These are phyloP conservation scores for Rhinocladiella similis DNA, from an alignment of 2,329 filamentous ascomycete species.

Conservation along the genomic window DNA sequence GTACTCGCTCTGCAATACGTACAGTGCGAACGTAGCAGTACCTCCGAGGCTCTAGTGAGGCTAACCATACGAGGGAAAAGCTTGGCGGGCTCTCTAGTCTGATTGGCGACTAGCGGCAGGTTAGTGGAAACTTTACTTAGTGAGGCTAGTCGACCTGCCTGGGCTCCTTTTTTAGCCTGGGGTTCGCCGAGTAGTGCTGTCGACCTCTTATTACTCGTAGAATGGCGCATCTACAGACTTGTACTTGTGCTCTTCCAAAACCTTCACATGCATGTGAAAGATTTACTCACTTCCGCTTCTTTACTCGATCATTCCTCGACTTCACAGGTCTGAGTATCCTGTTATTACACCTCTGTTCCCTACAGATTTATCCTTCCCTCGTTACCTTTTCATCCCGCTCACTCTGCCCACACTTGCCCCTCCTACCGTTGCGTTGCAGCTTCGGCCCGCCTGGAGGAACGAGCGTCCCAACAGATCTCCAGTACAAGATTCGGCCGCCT, in stretches of 20 bases:
- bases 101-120: neutral
- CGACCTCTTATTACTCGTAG: too few species aligned
- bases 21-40: too few species aligned
- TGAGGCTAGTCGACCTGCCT: too few species aligned
- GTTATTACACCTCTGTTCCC: neutral
- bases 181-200: too few species aligned
- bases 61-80: neutral
- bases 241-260: neutral
- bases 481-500: neutral
- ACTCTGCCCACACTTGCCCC: neutral
- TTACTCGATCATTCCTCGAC: neutral
- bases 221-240: too few species aligned
- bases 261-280: neutral
- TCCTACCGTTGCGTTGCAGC: constrained; percentile 8
- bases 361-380: neutral
- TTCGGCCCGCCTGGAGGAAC: constrained; percentile 11
- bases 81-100: neutral
- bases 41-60: neutral
- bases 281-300: neutral
- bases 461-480: constrained; percentile 21
- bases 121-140: too few species aligned
- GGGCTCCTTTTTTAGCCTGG: too few species aligned
- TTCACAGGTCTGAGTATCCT: neutral
- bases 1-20: too few species aligned
- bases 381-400: neutral